Conservation (phyloP, 1,284 basidiomycete species). For the Trametes sp. region DNA sequence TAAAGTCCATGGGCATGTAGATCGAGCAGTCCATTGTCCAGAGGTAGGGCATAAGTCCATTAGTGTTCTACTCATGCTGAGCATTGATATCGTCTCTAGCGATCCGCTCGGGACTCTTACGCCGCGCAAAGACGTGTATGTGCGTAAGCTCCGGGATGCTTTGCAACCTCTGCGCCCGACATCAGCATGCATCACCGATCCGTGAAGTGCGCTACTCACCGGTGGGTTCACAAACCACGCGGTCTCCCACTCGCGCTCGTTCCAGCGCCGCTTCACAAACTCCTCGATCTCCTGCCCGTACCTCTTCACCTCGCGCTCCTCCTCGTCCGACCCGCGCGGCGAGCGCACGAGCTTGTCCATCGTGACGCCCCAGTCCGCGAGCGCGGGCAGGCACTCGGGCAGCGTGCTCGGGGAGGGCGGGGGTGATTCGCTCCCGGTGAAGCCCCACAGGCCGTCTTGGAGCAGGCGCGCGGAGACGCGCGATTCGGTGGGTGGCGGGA, state of each 20-base stretch:
- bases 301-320: constrained; percentile 56
- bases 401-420: constrained; percentile 73
- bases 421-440: constrained; percentile 65
- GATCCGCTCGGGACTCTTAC: constrained; percentile 48
- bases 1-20: not conserved
- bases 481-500: constrained; percentile 51
- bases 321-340: constrained; percentile 54
- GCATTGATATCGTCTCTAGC: constrained; percentile 10
- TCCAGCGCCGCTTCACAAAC: constrained; percentile 72
- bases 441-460: constrained; percentile 80
- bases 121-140: constrained; percentile 79
- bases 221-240: constrained; percentile 89
- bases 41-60: not conserved
- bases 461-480: constrained; percentile 59
- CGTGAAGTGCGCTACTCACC: constrained; percentile 51
- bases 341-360: constrained; percentile 63
- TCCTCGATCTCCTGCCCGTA: constrained; percentile 65
- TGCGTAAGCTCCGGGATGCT: constrained; percentile 82
- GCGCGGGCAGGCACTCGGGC: constrained; percentile 60
- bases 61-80: not conserved
- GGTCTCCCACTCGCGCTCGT: constrained; percentile 76
- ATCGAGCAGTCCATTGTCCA: not conserved
- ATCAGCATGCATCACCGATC: not conserved
- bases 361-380: constrained; percentile 75
- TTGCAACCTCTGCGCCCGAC: constrained; percentile 66